Conservation (phyloP, 139 green algal genomes). For the Edaphochlamys debaryana region DNA sequence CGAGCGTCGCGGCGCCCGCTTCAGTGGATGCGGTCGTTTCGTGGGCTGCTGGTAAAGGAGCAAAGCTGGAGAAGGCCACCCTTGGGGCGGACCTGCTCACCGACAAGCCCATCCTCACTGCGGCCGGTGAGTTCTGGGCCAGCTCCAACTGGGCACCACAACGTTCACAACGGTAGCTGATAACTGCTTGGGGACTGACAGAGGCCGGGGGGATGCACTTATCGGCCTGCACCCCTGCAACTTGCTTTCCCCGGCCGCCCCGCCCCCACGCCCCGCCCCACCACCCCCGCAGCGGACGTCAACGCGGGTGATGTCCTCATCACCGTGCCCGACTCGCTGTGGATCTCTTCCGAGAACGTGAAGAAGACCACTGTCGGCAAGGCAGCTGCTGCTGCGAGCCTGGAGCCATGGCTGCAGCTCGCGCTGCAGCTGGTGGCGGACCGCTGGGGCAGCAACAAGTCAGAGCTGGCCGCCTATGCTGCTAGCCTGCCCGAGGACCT, state of each 20-base stretch:
- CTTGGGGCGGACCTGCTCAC: slow-evolving; percentile 34
- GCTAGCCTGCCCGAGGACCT: slow-evolving; percentile 54
- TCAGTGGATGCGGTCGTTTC: background rate
- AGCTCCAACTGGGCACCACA: too few relatives aligned
- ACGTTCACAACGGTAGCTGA: too few relatives aligned
- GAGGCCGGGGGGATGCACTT: too few relatives aligned
- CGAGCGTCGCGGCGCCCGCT: too few relatives aligned
- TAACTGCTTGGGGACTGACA: too few relatives aligned
- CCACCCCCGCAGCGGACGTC: slow-evolving; percentile 45
- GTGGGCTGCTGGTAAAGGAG: slow-evolving; percentile 39
- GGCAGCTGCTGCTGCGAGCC: slow-evolving; percentile 16
- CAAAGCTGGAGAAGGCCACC: slow-evolving; percentile 38
- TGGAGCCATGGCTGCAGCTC: slow-evolving; percentile 83
- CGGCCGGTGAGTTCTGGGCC: too few relatives aligned
- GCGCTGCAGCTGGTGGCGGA: slow-evolving; percentile 82
- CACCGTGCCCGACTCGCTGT: slow-evolving; percentile 39
- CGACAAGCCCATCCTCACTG: slow-evolving; percentile 43
- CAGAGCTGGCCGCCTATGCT: slow-evolving; percentile 63
- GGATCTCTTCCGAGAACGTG: slow-evolving; percentile 38
- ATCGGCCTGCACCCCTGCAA: too few relatives aligned
- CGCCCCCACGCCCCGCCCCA: too few relatives aligned
- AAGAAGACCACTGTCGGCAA: slow-evolving; percentile 44
- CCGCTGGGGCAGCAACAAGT: slow-evolving; percentile 18
- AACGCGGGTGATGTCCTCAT: slow-evolving; percentile 51
- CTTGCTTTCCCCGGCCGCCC: too few relatives aligned